These are phyloP conservation scores for Fusarium dlaminii DNA, from an alignment of 2,329 filamentous ascomycete species.

Conservation along the genomic window DNA sequence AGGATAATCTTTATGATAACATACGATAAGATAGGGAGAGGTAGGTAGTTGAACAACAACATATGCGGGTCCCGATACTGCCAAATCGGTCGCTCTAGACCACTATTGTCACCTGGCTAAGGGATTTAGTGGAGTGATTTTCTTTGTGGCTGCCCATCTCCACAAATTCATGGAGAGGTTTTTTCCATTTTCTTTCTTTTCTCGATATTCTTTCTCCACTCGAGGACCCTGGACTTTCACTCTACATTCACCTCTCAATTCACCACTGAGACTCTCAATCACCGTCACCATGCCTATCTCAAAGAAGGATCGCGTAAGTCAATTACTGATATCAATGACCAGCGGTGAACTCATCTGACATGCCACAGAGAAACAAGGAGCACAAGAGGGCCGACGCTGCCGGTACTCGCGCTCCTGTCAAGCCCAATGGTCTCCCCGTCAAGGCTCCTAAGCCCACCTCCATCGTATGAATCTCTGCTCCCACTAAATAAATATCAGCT, in stretches of 20 bases:
- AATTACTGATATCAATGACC: fast-evolving
- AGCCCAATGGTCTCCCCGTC: conserved; percentile 64
- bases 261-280: neutral
- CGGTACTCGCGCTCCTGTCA: conserved; percentile 62
- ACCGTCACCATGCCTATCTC: conserved; percentile 41
- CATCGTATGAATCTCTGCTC: conserved; percentile 22
- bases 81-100: conserved; percentile 4
- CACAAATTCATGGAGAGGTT: conserved; percentile 5
- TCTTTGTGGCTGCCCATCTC: neutral
- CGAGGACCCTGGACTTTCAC: conserved; percentile 8
- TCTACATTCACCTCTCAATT: neutral
- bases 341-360: neutral
- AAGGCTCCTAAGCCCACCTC: conserved; percentile 59
- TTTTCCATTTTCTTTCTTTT: conserved; percentile 25
- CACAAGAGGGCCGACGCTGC: conserved; percentile 65
- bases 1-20: neutral
- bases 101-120: conserved; percentile 1
- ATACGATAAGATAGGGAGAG: neutral
- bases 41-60: neutral
- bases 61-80: neutral
- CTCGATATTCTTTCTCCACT: neutral
- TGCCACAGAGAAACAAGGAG: conserved; percentile 58
- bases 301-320: conserved; percentile 42
- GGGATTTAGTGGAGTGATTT: conserved; percentile 1
- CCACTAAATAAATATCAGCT: neutral